These are phyloP conservation scores for Emericellopsis cladophorae DNA, from an alignment of 2,329 filamentous ascomycete genomes.

Conservation along the genomic window DNA sequence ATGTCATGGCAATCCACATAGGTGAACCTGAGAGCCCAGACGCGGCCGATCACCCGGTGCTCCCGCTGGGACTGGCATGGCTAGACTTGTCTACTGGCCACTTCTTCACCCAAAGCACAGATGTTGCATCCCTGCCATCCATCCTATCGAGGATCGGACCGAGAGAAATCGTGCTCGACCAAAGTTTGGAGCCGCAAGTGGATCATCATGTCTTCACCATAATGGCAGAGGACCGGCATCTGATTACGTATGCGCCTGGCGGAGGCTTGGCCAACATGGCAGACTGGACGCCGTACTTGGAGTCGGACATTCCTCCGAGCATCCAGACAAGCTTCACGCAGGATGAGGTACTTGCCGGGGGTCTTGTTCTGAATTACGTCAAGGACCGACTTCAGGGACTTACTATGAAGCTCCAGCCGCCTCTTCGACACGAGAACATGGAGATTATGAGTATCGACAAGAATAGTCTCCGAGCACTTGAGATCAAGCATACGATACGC, in stretches of 20 bases:
- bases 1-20: constrained; percentile 69
- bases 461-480: constrained; percentile 78
- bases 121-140: constrained; percentile 60
- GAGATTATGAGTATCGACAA: constrained; percentile 86
- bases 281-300: constrained; percentile 67
- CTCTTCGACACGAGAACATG: constrained; percentile 58
- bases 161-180: constrained; percentile 70
- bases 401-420: constrained; percentile 73
- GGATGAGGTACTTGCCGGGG: constrained; percentile 65
- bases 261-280: constrained; percentile 33
- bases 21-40: constrained; percentile 2
- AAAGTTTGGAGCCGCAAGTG: constrained; percentile 42
- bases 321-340: constrained; percentile 44
- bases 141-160: constrained; percentile 73
- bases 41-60: constrained; percentile 3
- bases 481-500: constrained; percentile 75
- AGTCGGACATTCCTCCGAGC: constrained; percentile 50
- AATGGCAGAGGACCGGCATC: constrained; percentile 62
- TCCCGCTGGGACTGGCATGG: constrained; percentile 72
- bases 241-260: constrained; percentile 58
- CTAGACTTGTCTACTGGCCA: constrained; percentile 89
- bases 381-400: constrained; percentile 64
- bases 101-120: constrained; percentile 74
- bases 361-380: constrained; percentile 74
- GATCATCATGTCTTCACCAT: constrained; percentile 51